phyloP scores from a whole-genome alignment of 148 eudicot genomes.

The Diospyros kaki region DNA sequence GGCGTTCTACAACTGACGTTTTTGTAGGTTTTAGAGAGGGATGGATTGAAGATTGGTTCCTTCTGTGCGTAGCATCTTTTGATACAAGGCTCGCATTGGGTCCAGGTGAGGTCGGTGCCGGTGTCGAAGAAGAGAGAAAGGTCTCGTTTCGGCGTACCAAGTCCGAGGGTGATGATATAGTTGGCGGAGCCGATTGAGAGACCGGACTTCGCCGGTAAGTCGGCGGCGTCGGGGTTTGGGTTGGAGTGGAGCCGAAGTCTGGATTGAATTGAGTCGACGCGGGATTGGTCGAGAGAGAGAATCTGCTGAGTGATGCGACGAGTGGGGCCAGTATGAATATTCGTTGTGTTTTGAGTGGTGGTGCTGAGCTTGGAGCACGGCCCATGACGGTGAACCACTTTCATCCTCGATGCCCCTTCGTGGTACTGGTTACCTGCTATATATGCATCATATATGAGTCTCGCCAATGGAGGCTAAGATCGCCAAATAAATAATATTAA shows the following conservation, averaged over 20 bases:
- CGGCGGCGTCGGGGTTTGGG: slow-evolving; percentile 12
- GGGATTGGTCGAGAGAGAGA: slow-evolving; percentile 42
- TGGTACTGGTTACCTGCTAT: too few species aligned
- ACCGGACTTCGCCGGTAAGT: slow-evolving; percentile 54
- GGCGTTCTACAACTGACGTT: slow-evolving; percentile 50
- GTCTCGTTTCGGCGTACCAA: slow-evolving; percentile 59
- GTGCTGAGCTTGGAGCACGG: slow-evolving; percentile 37
- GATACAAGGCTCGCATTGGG: slow-evolving; percentile 57
- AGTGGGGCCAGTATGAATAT: neutral
- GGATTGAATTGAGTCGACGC: slow-evolving; percentile 51
- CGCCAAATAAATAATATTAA: too few species aligned
- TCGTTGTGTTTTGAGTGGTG: slow-evolving; percentile 22
- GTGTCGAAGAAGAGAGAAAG: slow-evolving; percentile 70
- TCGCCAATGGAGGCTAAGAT: too few species aligned
- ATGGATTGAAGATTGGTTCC: too few species aligned
- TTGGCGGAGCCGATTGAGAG: slow-evolving; percentile 53
- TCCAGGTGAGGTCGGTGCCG: slow-evolving; percentile 43
- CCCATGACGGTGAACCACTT: slow-evolving; percentile 59
- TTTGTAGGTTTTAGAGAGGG: too few species aligned
- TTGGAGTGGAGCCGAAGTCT: slow-evolving; percentile 21
- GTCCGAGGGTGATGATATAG: slow-evolving; percentile 47
- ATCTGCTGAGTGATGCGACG: neutral
- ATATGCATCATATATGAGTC: too few species aligned
- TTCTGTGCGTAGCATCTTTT: too few species aligned
- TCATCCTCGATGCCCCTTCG: slow-evolving; percentile 28